phyloP scores from a whole-genome alignment of 306 rosid species.

The Corylus avellana region DNA sequence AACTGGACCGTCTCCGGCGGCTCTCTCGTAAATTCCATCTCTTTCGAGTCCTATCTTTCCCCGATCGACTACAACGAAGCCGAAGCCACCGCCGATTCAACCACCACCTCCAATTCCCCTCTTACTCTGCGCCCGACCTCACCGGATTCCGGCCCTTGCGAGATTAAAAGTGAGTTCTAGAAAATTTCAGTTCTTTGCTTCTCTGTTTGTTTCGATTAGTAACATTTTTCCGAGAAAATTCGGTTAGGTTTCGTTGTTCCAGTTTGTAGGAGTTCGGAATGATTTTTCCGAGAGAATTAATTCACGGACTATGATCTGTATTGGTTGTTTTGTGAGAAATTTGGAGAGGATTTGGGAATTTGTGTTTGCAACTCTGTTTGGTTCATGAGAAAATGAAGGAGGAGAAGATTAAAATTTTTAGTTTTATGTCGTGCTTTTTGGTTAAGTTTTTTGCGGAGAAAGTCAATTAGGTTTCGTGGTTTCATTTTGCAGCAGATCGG shows the following conservation, averaged over 20 bases:
- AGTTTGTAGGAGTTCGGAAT: neutral
- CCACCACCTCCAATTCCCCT: conserved; percentile 30
- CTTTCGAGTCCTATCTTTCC: conserved; percentile 58
- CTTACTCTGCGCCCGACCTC: conserved; percentile 58
- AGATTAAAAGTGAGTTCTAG: conserved; percentile 62
- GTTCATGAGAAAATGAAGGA: neutral
- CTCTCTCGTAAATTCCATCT: conserved; percentile 42
- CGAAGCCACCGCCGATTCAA: conserved; percentile 7
- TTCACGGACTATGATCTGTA: neutral
- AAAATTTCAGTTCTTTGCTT: neutral
- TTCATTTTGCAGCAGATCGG: too few relatives aligned
- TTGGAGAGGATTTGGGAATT: neutral
- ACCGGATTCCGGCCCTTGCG: conserved; percentile 69
- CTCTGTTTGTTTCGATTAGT: neutral
- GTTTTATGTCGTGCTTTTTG: neutral
- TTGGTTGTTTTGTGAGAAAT: neutral
- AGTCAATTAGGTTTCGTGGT: too few relatives aligned
- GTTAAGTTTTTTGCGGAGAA: neutral
- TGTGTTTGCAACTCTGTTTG: conserved; percentile 16
- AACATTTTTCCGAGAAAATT: neutral
- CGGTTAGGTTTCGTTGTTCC: neutral
- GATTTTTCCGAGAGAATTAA: neutral
- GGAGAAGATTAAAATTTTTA: neutral
- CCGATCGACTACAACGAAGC: conserved; percentile 31
- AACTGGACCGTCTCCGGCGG: conserved; percentile 64